phyloP scores from a whole-genome alignment of 2,329 filamentous ascomycete species.

The Monosporascus sp. region DNA sequence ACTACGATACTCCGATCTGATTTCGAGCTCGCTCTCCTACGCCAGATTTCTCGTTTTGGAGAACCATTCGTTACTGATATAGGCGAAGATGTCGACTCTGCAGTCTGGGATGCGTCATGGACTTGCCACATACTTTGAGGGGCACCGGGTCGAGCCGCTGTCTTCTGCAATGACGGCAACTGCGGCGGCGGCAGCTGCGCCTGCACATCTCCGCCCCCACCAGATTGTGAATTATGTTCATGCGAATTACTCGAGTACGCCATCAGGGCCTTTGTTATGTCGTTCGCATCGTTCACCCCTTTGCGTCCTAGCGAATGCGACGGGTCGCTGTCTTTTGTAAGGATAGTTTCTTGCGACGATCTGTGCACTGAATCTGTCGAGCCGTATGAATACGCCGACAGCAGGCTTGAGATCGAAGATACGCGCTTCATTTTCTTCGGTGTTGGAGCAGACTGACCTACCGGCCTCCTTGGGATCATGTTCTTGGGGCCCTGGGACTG shows the following conservation, averaged over 20 bases:
- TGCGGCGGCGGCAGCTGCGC: conserved; percentile 22
- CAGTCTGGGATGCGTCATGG: conserved; percentile 6
- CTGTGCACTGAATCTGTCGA: conserved; percentile 39
- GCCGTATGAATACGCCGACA: conserved; percentile 50
- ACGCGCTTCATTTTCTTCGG: conserved; percentile 33
- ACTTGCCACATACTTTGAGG: conserved; percentile 13
- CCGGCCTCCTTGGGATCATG: conserved; percentile 34
- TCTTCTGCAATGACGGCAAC: conserved; percentile 23
- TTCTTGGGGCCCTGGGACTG: conserved; percentile 16
- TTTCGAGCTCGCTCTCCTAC: conserved; percentile 44
- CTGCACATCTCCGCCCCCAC: conserved; percentile 14
- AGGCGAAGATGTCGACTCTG: conserved; percentile 13
- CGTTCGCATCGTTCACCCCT: conserved; percentile 12
- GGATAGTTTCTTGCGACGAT: conserved; percentile 35
- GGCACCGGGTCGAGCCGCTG: conserved; percentile 17
- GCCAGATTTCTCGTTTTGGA: conserved; percentile 37
- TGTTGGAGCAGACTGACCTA: conserved; percentile 12
- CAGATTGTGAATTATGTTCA: conserved; percentile 12
- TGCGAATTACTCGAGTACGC: conserved; percentile 20
- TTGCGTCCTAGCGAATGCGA: conserved; percentile 28
- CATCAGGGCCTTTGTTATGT: conserved; percentile 16
- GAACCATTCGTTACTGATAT: conserved; percentile 18
- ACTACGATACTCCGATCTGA: conserved; percentile 42
- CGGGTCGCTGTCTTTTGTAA: conserved; percentile 31
- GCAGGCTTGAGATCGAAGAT: conserved; percentile 48